Base-by-base conservation (phyloP, 2,329 filamentous ascomycete species). In the Penicillium brasilianum region DNA sequence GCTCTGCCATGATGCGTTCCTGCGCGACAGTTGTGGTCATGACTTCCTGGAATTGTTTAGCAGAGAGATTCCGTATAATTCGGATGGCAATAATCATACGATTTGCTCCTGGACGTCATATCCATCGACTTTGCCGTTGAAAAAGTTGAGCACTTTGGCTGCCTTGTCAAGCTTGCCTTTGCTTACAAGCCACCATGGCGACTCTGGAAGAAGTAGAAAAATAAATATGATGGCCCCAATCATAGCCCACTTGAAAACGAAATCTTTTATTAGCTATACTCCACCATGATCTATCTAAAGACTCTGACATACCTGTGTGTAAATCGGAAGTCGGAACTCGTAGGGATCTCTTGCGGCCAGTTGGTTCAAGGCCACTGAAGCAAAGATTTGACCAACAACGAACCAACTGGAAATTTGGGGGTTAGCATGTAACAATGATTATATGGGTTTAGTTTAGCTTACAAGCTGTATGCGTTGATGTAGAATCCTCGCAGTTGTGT, bases 361-460 rank as follows among this genome's bases (percentile, higher is more conserved):
- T 2, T 66, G 58, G 25, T 81, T 73, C 3, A 82, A 68, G 1
- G 79, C 79, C 0, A 82, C 71, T 4, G 75, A 77, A 2, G 77
- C 79, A 39, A 78, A 78, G 36, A 82, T 76, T n/a, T 74, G 72
- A 1, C 81, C 81, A 0, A 81, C 32, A 0, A 77, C 75, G 63
- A 77, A 82, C 81, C 81, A 83, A 52, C 71, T 73, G 44, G 3
- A 50, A 8, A 10, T 2, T 41, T 41, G 39, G 13, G 3, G 34
- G 16, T 51, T 13, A 51, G 48, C n/a, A 18, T 51, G 16, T 11
- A 36, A 3, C 8, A 36, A 6, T 16, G 6, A 7, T 28, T n/a
- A 3, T 9, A 36, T 30, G 20, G 25, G 1, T 3, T 36, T 9
- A 8, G 68, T 51, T 6, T 1, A 2, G 39, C 73, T 60, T 44